Conservation (phyloP, 2,329 filamentous ascomycete species). For the Stagonosporopsis tanaceti region DNA sequence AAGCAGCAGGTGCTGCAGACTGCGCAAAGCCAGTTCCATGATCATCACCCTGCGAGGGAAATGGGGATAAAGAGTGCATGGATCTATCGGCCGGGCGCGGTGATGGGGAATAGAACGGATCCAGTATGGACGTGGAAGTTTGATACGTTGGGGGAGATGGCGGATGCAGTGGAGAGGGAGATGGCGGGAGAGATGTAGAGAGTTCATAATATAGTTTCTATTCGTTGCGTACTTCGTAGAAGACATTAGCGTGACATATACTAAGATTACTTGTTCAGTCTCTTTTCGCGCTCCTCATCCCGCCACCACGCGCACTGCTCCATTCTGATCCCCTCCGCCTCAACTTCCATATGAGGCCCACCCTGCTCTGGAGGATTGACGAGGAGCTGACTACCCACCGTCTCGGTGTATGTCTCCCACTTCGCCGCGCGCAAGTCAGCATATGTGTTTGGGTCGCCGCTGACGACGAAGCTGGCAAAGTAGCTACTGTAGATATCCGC, state of each 20-base stretch:
- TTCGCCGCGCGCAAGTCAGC: conserved; percentile 27
- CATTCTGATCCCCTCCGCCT: conserved; percentile 37
- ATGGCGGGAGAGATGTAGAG: not conserved
- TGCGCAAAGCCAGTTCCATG: conserved; percentile 71
- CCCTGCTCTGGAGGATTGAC: conserved; percentile 35
- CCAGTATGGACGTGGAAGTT: conserved; percentile 62
- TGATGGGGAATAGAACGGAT: conserved; percentile 56
- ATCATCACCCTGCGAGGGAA: conserved; percentile 71
- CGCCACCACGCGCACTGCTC: conserved; percentile 46
- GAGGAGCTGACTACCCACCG: conserved; percentile 27
- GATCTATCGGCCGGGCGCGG: conserved; percentile 65
- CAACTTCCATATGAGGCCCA: conserved; percentile 37
- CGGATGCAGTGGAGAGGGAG: conserved; percentile 60
- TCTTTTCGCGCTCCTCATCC: conserved; percentile 37
- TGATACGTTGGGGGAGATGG: conserved; percentile 67
- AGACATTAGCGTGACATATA: not conserved
- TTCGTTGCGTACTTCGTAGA: not conserved
- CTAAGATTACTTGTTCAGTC: conserved; percentile 41
- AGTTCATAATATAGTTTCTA: not conserved
- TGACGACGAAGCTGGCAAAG: conserved; percentile 47
- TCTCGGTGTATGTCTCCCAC: conserved; percentile 42
- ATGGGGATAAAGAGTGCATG: conserved; percentile 69
- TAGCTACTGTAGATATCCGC: conserved; percentile 45
- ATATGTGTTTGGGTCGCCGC: conserved; percentile 46
- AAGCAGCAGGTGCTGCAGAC: conserved; percentile 70